Evolutionary conservation across 441 rosid genomes (phyloP), one percentile per base, ranked within the genome.

Genomic region (Gossypium aridum): DNA sequence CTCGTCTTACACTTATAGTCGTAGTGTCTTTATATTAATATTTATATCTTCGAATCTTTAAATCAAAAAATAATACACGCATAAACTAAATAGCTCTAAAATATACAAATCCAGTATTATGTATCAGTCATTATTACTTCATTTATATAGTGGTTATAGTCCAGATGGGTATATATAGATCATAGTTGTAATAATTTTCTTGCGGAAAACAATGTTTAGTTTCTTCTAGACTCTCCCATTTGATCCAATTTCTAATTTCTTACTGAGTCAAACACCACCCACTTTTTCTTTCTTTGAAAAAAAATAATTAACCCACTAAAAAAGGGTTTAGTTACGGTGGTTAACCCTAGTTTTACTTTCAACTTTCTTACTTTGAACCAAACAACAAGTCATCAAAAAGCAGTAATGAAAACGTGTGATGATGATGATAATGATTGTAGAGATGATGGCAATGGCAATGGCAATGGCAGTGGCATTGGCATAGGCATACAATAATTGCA

Each of bases 371-470:
- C 37, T 31, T 5, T 5, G 37, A 31, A 74, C 77, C 83, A 70
- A 65, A 55, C 63, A 66, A 37, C 20, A 37, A 69, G 31, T 65
- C 65, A 53, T 51, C 8, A 17, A 16, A 39, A 57, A 16, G n/a
- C 64, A 26, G 23, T 12, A 7, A 17, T 14, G 17, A n/a, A 28
- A 5, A 16, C 66, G 7, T 49, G 54, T 63, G 34, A 71, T 62
- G 61, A 66, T 53, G 80, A 53, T 16, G 80, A 78, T 63, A 72
- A 76, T 83, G 76, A 83, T 17, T 78, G 83, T 63, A 75, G 54
- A 77, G 82, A 78, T 83, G 80, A 83, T 16, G 20, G 14, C 14
- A 45, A 7, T 82, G 77, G 28, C 28, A 26, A 3, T 28, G 31
- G 34, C 34, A 28, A 3, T 26, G 28, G 77, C 47, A 43, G 0